Base-by-base conservation (phyloP, 371 early-diverging fungal species). In the Coemansia sp. region DNA sequence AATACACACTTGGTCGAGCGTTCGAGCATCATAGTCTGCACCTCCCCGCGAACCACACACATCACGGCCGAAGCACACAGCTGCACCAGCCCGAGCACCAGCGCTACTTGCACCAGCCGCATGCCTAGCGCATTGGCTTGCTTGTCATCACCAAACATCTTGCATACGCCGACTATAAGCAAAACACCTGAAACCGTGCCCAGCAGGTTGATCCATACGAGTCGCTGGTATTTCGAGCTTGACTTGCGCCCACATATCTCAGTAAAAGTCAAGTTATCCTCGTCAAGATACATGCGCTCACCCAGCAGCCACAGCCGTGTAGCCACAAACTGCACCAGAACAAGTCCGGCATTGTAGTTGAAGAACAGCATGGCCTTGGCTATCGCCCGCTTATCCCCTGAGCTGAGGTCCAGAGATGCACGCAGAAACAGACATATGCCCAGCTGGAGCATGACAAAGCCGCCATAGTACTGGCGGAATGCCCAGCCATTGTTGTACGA, bases 381-480 rank as follows among this genome's bases (percentile, higher is more conserved):
- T 10, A 66, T 51, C 5, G 52, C 32, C 42, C 24, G 31, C 50
- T 64, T 64, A 32, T 58, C 24, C 32, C 64, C 55, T 0, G 24
- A n/a, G 0, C 37, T 12, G 5, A 38, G 39, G 8, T 39, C 18
- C 4, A 67, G 36, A 1, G 58, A 51, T 33, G 68, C 68, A 6
- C 68, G 58, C 14, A 67, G 29, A 1, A 53, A 39, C 36, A 67
- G 38, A n/a, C 67, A 64, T 2, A 67, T 16, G 11, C 9, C 42
- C 4, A 63, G 33, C n/a, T 37, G 11, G 11, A 52, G 4, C 62
- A 64, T 36, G 2, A 51, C 64, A 5, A 40, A 4, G 10, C 42
- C 51, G 6, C 29, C 34, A 18, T n/a, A 29, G 4, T 31, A 38
- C 51, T 44, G 31, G 5, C 40, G 31, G n/a, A n/a, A 9, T 32